Conservation (phyloP, 164 flowering plant genomes). For the Litsea cubeba region DNA sequence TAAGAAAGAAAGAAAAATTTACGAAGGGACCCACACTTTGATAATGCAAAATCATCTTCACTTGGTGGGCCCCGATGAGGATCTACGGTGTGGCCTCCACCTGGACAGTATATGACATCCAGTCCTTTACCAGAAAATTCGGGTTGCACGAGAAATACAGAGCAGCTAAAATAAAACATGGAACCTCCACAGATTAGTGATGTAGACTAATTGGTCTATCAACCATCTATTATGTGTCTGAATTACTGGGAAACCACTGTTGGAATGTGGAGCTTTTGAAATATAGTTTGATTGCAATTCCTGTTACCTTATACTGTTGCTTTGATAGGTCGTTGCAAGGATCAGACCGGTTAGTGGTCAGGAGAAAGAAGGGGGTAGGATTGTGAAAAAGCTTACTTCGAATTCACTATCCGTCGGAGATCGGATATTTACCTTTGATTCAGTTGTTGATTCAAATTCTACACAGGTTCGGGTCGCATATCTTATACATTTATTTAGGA, state of each 20-base stretch:
- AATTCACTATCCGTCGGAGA: slow-evolving; percentile 57
- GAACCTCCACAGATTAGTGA: neutral
- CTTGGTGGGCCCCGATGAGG: neutral
- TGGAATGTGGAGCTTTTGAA: neutral
- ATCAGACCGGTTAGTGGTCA: slow-evolving; percentile 51
- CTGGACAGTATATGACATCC: neutral
- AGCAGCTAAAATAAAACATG: neutral
- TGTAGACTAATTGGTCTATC: neutral
- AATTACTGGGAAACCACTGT: neutral
- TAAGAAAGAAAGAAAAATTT: neutral
- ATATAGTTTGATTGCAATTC: neutral
- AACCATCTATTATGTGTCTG: neutral
- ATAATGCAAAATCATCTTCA: neutral
- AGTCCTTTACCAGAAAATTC: neutral
- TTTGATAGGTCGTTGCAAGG: slow-evolving; percentile 66
- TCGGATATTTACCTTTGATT: slow-evolving; percentile 56
- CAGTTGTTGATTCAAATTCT: slow-evolving; percentile 66
- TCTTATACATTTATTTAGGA: neutral
- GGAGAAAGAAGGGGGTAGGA: slow-evolving; percentile 30
- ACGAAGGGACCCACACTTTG: neutral
- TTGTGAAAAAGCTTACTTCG: slow-evolving; percentile 50
- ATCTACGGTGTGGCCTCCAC: neutral
- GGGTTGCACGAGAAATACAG: neutral
- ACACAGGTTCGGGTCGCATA: slow-evolving; percentile 53
- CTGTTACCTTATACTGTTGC: neutral